Conservation (phyloP, 768 basidiomycete species). For the Suillus subalutaceus region DNA sequence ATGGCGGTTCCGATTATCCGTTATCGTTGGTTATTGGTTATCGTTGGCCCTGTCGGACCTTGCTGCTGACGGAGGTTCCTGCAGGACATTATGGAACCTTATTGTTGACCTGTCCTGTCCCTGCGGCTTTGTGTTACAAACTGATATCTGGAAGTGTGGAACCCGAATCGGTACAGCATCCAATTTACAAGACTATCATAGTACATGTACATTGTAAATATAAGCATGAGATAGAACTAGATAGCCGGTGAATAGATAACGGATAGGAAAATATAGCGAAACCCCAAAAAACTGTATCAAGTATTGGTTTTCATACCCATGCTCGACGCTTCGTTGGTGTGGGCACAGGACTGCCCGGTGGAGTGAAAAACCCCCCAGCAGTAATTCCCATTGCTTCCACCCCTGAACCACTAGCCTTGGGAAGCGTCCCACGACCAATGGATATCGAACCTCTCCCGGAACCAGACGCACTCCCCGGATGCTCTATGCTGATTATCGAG, state of each 20-base stretch:
- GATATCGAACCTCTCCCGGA: constrained; percentile 61
- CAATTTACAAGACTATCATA: neutral
- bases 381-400: constrained; percentile 79
- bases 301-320: neutral
- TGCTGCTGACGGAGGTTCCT: neutral
- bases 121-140: neutral
- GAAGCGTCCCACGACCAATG: constrained; percentile 61
- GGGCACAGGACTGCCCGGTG: constrained; percentile 44
- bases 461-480: constrained; percentile 29
- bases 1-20: neutral
- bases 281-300: neutral
- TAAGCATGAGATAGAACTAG: neutral
- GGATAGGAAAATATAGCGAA: too few species aligned
- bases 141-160: neutral
- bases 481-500: constrained; percentile 72
- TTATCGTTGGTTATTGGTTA: neutral
- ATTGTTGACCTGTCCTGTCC: neutral
- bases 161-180: neutral
- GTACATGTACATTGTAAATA: constrained; percentile 1
- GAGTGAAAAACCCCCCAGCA: constrained; percentile 75
- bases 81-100: neutral
- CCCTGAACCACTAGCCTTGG: constrained; percentile 68
- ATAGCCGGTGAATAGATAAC: neutral
- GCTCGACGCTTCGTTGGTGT: constrained; percentile 3
- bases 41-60: neutral